Evolutionary conservation across 257 asterid species (phyloP).

Genomic region (Nicotiana paniculata): DNA sequence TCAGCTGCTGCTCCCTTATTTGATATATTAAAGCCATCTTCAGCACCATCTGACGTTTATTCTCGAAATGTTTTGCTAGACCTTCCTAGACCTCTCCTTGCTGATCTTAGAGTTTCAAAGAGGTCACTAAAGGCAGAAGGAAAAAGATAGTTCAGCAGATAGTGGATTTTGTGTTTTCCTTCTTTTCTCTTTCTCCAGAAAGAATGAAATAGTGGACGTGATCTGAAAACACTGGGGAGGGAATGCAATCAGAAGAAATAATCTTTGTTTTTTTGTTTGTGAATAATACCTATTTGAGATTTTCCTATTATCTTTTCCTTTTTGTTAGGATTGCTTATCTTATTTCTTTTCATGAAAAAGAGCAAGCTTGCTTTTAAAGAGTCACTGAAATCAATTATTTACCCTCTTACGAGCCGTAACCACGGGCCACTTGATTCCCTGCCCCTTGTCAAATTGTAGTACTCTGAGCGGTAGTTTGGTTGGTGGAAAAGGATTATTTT

Average conservation of each 20-base stretch:
- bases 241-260: background rate
- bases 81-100: constrained; percentile 44
- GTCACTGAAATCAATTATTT: background rate
- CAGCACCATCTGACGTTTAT: constrained; percentile 24
- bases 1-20: constrained; percentile 37
- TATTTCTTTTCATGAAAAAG: background rate
- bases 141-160: constrained; percentile 19
- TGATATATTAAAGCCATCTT: constrained; percentile 61
- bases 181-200: background rate
- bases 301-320: background rate
- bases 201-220: background rate
- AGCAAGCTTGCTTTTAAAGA: background rate
- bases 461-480: too few relatives aligned
- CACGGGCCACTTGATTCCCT: too few relatives aligned
- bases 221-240: background rate
- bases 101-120: constrained; percentile 55
- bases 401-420: background rate
- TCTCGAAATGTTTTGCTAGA: constrained; percentile 34
- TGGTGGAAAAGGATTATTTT: too few relatives aligned
- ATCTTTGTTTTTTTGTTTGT: background rate
- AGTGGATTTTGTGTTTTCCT: background rate
- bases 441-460: too few relatives aligned
- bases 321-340: background rate
- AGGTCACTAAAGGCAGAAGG: constrained; percentile 38
- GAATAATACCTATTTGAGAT: background rate